Evolutionary conservation across 208 protist genomes (phyloP).

Genomic region (Crithidia sp.): DNA sequence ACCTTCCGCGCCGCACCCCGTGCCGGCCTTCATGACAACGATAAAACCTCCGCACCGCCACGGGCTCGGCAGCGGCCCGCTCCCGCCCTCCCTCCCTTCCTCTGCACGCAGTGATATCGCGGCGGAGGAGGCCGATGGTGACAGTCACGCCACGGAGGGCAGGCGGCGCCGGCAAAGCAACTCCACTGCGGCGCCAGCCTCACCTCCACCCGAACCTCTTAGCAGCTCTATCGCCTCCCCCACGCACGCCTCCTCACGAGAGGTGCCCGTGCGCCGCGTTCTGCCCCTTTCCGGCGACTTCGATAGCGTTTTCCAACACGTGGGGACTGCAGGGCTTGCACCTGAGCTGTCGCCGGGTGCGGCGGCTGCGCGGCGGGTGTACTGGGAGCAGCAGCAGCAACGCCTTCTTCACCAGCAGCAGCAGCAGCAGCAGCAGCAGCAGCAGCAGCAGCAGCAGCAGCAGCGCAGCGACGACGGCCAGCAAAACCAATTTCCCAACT

Average conservation of each 20-base stretch:
- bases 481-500: neutral
- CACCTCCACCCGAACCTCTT: too few relatives aligned
- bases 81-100: neutral
- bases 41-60: conserved; percentile 30
- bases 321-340: neutral
- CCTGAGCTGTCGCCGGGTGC: conserved; percentile 26
- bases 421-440: conserved; percentile 10
- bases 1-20: neutral
- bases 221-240: neutral
- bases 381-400: conserved; percentile 29
- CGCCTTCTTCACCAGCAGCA: conserved; percentile 6
- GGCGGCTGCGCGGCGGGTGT: conserved; percentile 23
- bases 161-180: too few relatives aligned
- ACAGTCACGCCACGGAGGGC: too few relatives aligned
- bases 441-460: conserved; percentile 6
- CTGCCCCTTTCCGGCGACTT: neutral
- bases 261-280: neutral
- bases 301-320: neutral
- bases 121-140: neutral
- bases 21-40: conserved; percentile 23
- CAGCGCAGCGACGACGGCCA: neutral
- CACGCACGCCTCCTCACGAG: neutral
- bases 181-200: too few relatives aligned
- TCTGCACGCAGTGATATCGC: neutral
- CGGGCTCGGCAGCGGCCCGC: conserved; percentile 6